phyloP scores from a whole-genome alignment of 2,329 filamentous ascomycete genomes.

The Lachnellula occidentalis region DNA sequence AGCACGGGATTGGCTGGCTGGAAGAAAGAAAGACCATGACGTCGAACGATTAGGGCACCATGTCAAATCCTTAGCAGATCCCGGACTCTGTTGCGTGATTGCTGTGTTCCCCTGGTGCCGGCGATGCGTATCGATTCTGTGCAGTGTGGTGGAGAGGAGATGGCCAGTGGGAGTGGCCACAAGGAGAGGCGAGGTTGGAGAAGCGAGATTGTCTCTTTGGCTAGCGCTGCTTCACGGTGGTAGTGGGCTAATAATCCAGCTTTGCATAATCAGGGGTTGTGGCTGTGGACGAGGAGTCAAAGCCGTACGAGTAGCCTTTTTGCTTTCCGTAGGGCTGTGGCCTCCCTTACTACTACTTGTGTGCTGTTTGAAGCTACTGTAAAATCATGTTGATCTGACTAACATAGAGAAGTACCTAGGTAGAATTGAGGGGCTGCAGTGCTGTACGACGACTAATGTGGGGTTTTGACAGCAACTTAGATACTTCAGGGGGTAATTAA shows the following conservation, averaged over 20 bases:
- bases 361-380: not conserved
- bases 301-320: not conserved
- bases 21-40: not conserved
- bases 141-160: not conserved
- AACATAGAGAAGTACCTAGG: not conserved
- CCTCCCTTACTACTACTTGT: too few relatives aligned
- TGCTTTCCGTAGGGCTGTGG: too few relatives aligned
- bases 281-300: not conserved
- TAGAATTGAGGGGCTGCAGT: not conserved
- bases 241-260: not conserved
- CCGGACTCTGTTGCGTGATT: not conserved
- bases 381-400: too few relatives aligned
- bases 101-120: not conserved
- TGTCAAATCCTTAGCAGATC: not conserved
- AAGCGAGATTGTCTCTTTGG: not conserved
- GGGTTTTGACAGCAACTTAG: not conserved
- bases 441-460: not conserved
- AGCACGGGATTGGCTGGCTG: not conserved
- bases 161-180: not conserved
- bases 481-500: not conserved
- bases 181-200: slow-evolving; percentile 2
- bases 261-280: not conserved
- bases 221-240: not conserved
- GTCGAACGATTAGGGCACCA: not conserved
- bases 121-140: not conserved